Conservation (phyloP, 2,329 filamentous ascomycete genomes). For the Cladosporium sp. region DNA sequence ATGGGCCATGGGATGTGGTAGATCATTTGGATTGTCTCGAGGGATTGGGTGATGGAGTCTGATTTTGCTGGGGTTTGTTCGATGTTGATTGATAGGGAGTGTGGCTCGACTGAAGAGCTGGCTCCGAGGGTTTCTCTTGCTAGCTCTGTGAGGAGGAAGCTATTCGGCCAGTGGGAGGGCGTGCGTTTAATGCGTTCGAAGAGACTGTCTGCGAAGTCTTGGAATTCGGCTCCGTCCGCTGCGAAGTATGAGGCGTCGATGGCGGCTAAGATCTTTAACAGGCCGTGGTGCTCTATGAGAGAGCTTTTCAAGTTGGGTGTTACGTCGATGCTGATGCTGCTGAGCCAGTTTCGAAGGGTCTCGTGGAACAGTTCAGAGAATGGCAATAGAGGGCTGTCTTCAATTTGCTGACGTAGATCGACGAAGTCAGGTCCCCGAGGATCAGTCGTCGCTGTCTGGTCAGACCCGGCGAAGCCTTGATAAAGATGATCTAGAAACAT, state of each 20-base stretch:
- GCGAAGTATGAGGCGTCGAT: conserved; percentile 73
- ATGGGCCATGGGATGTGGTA: conserved; percentile 51
- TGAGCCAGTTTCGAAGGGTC: conserved; percentile 71
- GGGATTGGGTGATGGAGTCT: conserved; percentile 9
- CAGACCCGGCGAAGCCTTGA: conserved; percentile 32
- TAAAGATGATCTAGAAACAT: conserved; percentile 74
- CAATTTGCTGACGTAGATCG: not conserved
- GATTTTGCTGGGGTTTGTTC: conserved; percentile 43
- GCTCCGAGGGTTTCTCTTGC: conserved; percentile 68
- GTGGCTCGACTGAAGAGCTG: conserved; percentile 51
- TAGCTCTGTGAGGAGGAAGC: conserved; percentile 72
- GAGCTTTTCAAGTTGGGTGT: conserved; percentile 60
- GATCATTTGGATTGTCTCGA: conserved; percentile 17
- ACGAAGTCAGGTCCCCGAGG: conserved; percentile 1
- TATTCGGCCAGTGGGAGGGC: conserved; percentile 67
- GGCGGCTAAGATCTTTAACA: conserved; percentile 60
- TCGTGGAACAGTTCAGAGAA: conserved; percentile 70
- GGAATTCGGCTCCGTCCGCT: conserved; percentile 64
- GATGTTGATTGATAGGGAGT: conserved; percentile 33
- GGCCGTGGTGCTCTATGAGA: conserved; percentile 64
- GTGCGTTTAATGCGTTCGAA: conserved; percentile 67
- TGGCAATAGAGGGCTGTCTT: conserved; percentile 36
- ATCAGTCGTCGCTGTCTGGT: conserved; percentile 1
- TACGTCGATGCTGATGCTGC: conserved; percentile 66
- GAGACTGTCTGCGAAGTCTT: conserved; percentile 61